Conservation (phyloP, 2,329 filamentous ascomycete species). For the Colletotrichum sp. region DNA sequence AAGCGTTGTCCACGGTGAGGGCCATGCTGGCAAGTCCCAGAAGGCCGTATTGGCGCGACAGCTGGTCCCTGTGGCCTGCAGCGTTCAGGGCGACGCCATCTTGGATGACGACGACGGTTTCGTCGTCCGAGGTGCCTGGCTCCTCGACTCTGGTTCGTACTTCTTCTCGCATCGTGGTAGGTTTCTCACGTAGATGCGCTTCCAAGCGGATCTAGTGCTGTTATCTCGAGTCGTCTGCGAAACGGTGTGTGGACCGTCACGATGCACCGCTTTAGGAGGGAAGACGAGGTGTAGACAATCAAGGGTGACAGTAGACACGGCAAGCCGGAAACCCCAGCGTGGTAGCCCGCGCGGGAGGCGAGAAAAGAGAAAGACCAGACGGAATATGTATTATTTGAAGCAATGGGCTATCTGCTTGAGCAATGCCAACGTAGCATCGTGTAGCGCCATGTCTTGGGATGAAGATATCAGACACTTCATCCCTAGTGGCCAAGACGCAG, state of each 20-base stretch:
- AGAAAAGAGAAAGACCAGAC: background rate
- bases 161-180: background rate
- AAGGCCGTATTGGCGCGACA: constrained; percentile 67
- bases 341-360: background rate
- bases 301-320: background rate
- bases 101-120: constrained; percentile 36
- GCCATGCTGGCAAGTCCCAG: constrained; percentile 64
- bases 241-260: background rate
- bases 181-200: background rate
- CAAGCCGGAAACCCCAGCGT: background rate
- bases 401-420: background rate
- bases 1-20: constrained; percentile 68
- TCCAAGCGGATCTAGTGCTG: background rate
- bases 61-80: constrained; percentile 67
- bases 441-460: constrained; percentile 1
- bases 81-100: constrained; percentile 60
- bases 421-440: background rate
- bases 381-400: background rate
- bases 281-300: background rate
- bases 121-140: constrained; percentile 26
- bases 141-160: background rate
- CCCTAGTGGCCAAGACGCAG: background rate
- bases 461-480: background rate
- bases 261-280: background rate
- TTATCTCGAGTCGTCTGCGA: background rate